These are phyloP conservation scores for Penicillium pancosmium DNA, from an alignment of 495 filamentous ascomycete species.

Conservation along the genomic window DNA sequence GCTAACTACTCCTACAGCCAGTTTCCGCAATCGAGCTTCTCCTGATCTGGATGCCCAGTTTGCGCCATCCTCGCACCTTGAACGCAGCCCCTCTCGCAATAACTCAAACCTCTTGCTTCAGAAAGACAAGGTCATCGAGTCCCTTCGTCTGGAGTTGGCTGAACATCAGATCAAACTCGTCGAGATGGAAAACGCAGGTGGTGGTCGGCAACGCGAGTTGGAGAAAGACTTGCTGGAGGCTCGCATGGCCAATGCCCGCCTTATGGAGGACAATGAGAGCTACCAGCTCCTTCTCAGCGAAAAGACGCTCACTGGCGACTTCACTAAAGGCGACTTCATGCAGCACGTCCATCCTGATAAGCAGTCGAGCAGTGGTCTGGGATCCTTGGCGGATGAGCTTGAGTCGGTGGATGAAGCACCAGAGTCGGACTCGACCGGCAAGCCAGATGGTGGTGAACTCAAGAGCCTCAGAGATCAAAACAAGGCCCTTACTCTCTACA, in stretches of 20 bases:
- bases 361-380: conserved; percentile 44
- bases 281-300: conserved; percentile 93
- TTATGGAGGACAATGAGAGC: conserved; percentile 99
- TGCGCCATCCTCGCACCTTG: conserved; percentile 80
- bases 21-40: conserved; percentile 54
- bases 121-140: conserved; percentile 96
- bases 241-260: conserved; percentile 87
- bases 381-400: conserved; percentile 87
- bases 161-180: conserved; percentile 95
- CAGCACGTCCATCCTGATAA: conserved; percentile 46
- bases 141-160: conserved; percentile 84
- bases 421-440: conserved; percentile 60
- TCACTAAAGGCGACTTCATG: conserved; percentile 84
- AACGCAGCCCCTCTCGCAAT: conserved; percentile 80
- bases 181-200: conserved; percentile 90
- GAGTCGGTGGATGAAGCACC: conserved; percentile 62
- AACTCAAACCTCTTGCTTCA: conserved; percentile 86
- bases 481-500: conserved; percentile 94
- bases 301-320: conserved; percentile 92
- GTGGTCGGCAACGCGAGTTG: conserved; percentile 79
- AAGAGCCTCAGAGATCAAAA: conserved; percentile 90
- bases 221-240: conserved; percentile 87
- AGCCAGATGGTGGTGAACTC: conserved; percentile 71
- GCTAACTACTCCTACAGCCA: conserved; percentile 49
- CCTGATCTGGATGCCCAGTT: conserved; percentile 69